Evolutionary conservation across 2,329 filamentous ascomycete species (phyloP).

Genomic region (Trichoderma arundinaceum): DNA sequence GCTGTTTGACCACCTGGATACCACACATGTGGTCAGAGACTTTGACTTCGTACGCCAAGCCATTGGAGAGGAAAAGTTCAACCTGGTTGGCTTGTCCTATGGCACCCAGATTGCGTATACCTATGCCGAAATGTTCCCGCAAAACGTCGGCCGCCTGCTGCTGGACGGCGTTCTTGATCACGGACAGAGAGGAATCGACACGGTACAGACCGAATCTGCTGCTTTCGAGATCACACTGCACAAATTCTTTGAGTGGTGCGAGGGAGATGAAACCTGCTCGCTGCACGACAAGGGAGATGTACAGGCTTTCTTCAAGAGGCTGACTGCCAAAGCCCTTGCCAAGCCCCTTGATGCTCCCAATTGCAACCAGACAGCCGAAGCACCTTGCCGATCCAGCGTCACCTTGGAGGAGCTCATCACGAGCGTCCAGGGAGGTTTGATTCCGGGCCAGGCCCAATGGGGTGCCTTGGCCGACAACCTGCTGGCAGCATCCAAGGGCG

Average conservation of each 20-base stretch:
- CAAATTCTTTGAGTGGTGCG: conserved; percentile 23
- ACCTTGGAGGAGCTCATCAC: conserved; percentile 6
- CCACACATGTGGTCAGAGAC: neutral
- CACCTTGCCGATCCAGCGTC: neutral
- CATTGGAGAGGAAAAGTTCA: neutral
- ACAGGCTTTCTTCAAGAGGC: neutral
- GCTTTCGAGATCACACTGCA: conserved; percentile 23
- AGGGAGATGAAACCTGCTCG: neutral
- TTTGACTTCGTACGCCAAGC: neutral
- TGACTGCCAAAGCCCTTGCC: neutral
- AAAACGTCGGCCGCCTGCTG: conserved; percentile 47
- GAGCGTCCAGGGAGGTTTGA: neutral
- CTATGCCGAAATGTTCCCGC: conserved; percentile 36
- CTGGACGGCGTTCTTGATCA: conserved; percentile 47
- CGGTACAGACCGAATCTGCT: conserved; percentile 21
- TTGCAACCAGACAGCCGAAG: neutral
- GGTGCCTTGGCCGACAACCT: neutral
- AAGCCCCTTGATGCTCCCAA: neutral
- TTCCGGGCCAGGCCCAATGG: neutral
- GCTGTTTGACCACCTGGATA: neutral
- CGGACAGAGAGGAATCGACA: conserved; percentile 3
- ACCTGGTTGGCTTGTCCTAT: neutral
- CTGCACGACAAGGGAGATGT: neutral
- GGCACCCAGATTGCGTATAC: neutral
- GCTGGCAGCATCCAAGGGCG: neutral